Percentiles rank a stretch among this genome's conserved stretches.
Conservation (phyloP, 345 rosid species). For the Raphanus raphanistrum region DNA sequence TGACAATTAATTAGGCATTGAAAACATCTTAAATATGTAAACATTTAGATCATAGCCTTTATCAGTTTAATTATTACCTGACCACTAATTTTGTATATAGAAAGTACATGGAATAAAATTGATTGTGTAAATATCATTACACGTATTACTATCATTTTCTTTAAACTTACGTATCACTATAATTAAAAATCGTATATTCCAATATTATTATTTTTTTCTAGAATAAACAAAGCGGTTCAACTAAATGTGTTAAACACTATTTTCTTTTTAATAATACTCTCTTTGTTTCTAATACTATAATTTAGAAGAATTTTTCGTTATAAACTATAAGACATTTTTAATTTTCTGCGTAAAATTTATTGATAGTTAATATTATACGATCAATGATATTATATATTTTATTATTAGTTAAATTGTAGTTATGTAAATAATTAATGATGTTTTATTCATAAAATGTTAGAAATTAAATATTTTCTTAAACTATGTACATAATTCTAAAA, state of each 20-base stretch:
- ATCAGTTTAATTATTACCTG: not conserved
- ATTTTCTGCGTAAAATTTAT: too few relatives aligned
- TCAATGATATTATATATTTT: too few relatives aligned
- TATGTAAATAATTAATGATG: too few relatives aligned
- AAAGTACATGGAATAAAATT: not conserved
- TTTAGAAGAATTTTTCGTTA: too few relatives aligned
- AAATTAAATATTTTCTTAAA: too few relatives aligned
- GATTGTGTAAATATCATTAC: not conserved
- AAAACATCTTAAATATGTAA: not conserved
- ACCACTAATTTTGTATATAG: not conserved
- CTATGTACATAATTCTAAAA: too few relatives aligned
- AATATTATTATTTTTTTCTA: not conserved
- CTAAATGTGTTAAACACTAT: not conserved
- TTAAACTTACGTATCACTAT: too few relatives aligned
- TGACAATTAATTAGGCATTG: not conserved
- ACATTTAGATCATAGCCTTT: not conserved
- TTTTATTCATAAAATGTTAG: too few relatives aligned
- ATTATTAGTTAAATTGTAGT: too few relatives aligned
- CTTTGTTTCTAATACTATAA: too few relatives aligned
- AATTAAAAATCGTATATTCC: not conserved
- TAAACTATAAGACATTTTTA: too few relatives aligned
- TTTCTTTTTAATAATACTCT: not conserved
- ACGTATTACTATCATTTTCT: not conserved
- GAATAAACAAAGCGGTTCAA: not conserved
- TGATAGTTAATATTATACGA: too few relatives aligned